phyloP scores from a whole-genome alignment of 805 yeast genomes.

The Zygosaccharomyces gambellarensis region DNA sequence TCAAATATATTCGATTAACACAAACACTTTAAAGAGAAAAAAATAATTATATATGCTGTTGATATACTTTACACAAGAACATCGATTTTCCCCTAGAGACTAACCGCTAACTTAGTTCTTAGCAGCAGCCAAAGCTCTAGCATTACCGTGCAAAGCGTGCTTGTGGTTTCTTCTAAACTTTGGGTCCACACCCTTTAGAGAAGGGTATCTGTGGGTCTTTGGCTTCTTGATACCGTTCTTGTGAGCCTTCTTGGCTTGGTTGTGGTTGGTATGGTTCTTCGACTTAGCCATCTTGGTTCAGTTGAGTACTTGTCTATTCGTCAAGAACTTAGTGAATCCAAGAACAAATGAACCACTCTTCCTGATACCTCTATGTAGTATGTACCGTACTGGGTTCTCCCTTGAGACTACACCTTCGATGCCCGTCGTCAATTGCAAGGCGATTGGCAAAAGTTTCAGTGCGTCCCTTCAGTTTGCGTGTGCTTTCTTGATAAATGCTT shows the following conservation, averaged over 20 bases:
- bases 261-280: conserved; percentile 99
- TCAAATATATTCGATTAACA: conserved; percentile 1
- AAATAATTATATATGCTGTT: not conserved
- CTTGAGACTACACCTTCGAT: conserved; percentile 1
- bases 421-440: not conserved
- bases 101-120: conserved; percentile 25
- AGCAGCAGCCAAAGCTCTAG: conserved; percentile 82
- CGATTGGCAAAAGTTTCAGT: not conserved
- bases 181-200: conserved; percentile 98
- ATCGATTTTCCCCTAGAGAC: not conserved
- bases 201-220: conserved; percentile 95
- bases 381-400: not conserved
- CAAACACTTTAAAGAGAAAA: conserved; percentile 4
- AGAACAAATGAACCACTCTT: not conserved
- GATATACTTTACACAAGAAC: conserved; percentile 4
- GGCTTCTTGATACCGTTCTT: conserved; percentile 99
- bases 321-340: not conserved
- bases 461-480: not conserved
- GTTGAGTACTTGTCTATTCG: conserved; percentile 8
- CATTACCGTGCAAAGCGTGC: conserved; percentile 97
- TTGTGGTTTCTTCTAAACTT: conserved; percentile 99
- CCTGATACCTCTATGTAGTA: not conserved
- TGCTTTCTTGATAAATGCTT: too few species aligned
- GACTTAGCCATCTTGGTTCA: conserved; percentile 82
- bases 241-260: conserved; percentile 99